Evolutionary conservation across 164 flowering plant genomes (phyloP), one percentile per base, ranked within the genome.

Genomic region (Euptelea pleiosperma): DNA sequence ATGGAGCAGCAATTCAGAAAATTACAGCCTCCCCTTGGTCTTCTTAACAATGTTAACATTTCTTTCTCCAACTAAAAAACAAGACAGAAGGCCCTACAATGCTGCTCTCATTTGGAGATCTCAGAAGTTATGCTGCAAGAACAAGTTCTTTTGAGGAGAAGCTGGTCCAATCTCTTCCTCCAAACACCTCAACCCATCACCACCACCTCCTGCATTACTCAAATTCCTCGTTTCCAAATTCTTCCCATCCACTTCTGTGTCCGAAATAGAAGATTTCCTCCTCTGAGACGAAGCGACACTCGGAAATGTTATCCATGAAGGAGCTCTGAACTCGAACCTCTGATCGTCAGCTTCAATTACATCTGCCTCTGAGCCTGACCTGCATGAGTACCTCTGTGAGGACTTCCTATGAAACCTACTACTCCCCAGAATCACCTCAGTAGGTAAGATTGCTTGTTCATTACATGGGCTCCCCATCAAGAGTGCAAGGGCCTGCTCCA

Each of bases 291-390:
- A 93, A 7, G 98, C 66, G 1, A 90, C 91, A 53, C 97, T 90
- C 0, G 98, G 98, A 67, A 90, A 93, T 2, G 97, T 93, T 43
- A 93, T 93, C 98, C 98, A 90, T 2, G 97, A 90, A 22, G 94
- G 92, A 33, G 97, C 97, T 72, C 94, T 71, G 54, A 89, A 87
- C 68, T 92, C 98, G 30, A 72, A 31, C 66, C 96, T 75, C 14
- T 79, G 96, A 62, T 92, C 96, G 65, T 89, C 98, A 0, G 46
- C 64, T 36, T 82, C 96, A 9, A 63, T 78, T 2, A 57, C 75
- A n/a, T 80, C 87, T 0, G 77, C 66, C 58, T 85, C 96, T 0
- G 84, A 80, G 3, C 37, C 79, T 25, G 95, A 87, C 16, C 79
- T 61, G 58, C 84, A 78, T 0, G 95, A 87, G 26, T 85, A 85